phyloP scores from a whole-genome alignment of 192 early-diverging fungal genomes.

The Rhizophagus prolifer region DNA sequence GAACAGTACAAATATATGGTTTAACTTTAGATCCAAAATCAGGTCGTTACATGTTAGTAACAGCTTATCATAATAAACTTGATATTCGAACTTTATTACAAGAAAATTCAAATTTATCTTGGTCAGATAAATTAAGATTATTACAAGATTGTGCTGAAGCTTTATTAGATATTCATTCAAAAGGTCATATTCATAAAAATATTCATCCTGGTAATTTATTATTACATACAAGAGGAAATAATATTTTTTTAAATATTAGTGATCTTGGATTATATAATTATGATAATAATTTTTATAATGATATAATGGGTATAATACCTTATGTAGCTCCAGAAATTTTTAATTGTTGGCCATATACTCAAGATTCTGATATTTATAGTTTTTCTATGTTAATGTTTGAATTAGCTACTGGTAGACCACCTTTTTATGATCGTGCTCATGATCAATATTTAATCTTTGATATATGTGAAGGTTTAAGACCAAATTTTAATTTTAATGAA shows the following conservation, averaged over 20 bases:
- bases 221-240: neutral
- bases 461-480: neutral
- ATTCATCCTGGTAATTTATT: neutral
- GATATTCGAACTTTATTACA: neutral
- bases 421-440: neutral
- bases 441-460: neutral
- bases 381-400: conserved; percentile 2
- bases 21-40: neutral
- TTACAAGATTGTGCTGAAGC: neutral
- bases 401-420: neutral
- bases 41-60: conserved; percentile 9
- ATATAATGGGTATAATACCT: neutral
- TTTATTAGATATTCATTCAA: neutral
- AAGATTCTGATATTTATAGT: conserved; percentile 10
- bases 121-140: neutral
- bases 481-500: neutral
- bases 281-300: too few relatives aligned
- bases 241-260: neutral
- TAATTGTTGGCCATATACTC: neutral
- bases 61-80: neutral
- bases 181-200: neutral
- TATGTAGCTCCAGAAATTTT: neutral
- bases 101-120: neutral
- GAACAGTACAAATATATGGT: neutral
- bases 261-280: neutral